Evolutionary conservation across 2,329 filamentous ascomycete genomes (phyloP).

Genomic region (Aspergillus carbonarius): DNA sequence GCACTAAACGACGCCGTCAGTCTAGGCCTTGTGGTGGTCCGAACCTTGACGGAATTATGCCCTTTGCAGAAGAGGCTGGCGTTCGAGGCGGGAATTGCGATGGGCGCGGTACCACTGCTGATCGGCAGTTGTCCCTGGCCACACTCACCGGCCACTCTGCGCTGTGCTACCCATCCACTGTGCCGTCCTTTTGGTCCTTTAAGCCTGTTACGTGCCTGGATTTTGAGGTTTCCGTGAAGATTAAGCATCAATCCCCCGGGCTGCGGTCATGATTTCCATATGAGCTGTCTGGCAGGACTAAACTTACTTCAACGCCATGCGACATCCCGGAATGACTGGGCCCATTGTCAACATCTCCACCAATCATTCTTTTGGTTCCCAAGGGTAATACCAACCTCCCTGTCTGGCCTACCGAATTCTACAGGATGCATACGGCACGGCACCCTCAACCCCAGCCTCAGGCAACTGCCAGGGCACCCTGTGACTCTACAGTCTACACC

Average conservation of each 20-base stretch:
- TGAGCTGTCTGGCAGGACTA: neutral
- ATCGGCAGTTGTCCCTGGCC: conserved; percentile 9
- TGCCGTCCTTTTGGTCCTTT: neutral
- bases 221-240: neutral
- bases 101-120: conserved; percentile 17
- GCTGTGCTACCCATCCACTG: neutral
- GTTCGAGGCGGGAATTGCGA: conserved; percentile 20
- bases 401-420: neutral
- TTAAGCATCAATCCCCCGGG: neutral
- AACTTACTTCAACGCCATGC: neutral
- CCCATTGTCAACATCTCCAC: neutral
- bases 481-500: neutral
- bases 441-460: neutral
- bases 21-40: conserved; percentile 26
- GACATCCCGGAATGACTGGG: neutral
- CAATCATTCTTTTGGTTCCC: neutral
- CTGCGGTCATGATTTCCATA: neutral
- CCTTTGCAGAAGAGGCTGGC: conserved; percentile 13
- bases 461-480: neutral
- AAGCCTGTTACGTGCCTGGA: neutral
- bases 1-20: conserved; percentile 22
- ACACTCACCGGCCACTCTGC: conserved; percentile 9
- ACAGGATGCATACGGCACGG: neutral
- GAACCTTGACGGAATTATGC: conserved; percentile 20
- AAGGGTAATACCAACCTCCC: neutral